Evolutionary conservation across 345 rosid species (phyloP), one percentile per base, ranked within the genome.

Genomic region (Ceriops tagal): DNA sequence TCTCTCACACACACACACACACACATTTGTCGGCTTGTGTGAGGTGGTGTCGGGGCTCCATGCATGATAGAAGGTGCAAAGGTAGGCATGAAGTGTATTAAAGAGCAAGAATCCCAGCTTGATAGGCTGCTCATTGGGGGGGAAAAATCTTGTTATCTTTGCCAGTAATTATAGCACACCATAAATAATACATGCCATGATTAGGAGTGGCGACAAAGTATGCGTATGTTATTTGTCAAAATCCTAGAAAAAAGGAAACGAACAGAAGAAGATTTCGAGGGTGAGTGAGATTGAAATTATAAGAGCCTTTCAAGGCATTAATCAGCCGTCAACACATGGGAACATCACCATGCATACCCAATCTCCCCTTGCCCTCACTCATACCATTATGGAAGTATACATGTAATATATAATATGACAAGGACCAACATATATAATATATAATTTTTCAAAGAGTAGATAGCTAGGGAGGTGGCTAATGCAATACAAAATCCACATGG

Each of bases 151-250:
- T 71, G 71, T 34, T 70, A 70, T 67, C 70, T 70, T 68, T 73
- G 75, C 73, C 37, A 19, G 46, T 69, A 76, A 73, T 78, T 64
- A 78, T 75, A 47, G 47, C 76, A 8, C 62, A 31, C 53, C 72
- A 65, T 72, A 68, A 73, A 73, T 61, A 67, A 78, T 73, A 68
- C 67, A 10, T 67, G 76, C 39, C 55, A 82, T 82, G 58, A 82
- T 79, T 73, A 84, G 77, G 82, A 79, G 85, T 82, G 74, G 69
- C 35, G 71, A 65, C 46, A 74, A 84, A 78, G 84, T 78, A 20
- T 82, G 24, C 74, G 69, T 65, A 43, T 79, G 73, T 69, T 51
- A 74, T 81, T 70, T 74, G 79, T 74, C 87, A 65, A 64, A 30
- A 66, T 70, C 74, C 22, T 61, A 5, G 10, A 53, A 65, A 68